Evolutionary conservation across 768 basidiomycete genomes (phyloP).

Genomic region (Clavulina sp.): DNA sequence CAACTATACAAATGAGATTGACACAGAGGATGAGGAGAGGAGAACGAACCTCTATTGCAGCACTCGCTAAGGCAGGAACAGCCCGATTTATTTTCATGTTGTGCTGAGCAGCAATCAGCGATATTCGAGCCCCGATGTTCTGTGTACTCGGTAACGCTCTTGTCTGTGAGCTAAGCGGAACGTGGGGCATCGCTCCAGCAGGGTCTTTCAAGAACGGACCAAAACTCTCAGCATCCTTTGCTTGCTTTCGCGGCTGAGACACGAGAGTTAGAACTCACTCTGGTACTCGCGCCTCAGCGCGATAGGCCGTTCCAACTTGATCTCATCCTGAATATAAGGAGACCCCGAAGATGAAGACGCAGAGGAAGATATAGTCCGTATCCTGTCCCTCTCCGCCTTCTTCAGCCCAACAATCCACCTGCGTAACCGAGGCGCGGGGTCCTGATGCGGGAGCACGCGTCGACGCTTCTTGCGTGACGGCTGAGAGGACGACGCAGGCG

Average conservation of each 20-base stretch:
- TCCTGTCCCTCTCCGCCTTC: conserved; percentile 6
- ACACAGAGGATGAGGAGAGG: neutral
- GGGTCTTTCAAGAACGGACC: neutral
- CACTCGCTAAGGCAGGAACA: conserved; percentile 5
- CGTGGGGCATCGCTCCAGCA: conserved; percentile 4
- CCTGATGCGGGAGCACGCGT: conserved; percentile 9
- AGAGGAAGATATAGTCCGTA: neutral
- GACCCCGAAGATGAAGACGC: neutral
- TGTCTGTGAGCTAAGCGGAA: conserved; percentile 6
- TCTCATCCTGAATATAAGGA: conserved; percentile 2
- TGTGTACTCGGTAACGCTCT: conserved; percentile 7
- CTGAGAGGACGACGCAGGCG: neutral
- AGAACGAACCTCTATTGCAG: conserved; percentile 9
- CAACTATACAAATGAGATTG: neutral
- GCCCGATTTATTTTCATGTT: conserved; percentile 9
- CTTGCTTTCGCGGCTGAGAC: no score
- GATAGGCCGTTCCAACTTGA: conserved; percentile 4
- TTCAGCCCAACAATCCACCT: conserved; percentile 10
- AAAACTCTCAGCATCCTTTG: neutral
- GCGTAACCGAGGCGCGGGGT: conserved; percentile 7
- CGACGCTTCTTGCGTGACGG: conserved; percentile 10
- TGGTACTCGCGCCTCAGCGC: conserved; percentile 7
- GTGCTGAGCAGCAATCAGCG: conserved; percentile 9
- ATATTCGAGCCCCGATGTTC: conserved; percentile 6
- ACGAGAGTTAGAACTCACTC: conserved; percentile 3